These are phyloP conservation scores for Diaporthe australafricana DNA, from an alignment of 2,329 filamentous ascomycete genomes.

Conservation along the genomic window DNA sequence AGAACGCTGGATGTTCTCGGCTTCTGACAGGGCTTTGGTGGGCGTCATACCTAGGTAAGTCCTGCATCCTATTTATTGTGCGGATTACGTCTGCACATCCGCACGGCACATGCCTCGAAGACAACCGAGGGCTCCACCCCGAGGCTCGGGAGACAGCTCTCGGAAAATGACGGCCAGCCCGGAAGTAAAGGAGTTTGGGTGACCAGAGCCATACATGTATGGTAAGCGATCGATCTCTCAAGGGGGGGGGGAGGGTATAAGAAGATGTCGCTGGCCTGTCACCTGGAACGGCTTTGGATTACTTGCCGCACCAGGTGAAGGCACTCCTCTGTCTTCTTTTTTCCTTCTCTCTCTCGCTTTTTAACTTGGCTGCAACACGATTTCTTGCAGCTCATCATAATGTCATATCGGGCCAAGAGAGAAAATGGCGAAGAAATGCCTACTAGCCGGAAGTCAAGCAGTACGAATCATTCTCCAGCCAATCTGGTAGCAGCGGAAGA, in stretches of 20 bases:
- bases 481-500: conserved; percentile 21
- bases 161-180: neutral
- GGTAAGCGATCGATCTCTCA: neutral
- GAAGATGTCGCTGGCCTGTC: neutral
- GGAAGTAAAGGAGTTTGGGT: neutral
- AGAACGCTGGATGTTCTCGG: neutral
- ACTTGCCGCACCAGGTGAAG: neutral
- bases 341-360: neutral
- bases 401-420: neutral
- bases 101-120: neutral
- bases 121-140: conserved; percentile 12
- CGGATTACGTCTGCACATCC: neutral
- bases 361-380: neutral
- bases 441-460: conserved; percentile 7
- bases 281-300: neutral
- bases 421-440: neutral
- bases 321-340: neutral
- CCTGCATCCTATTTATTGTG: neutral
- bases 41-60: neutral
- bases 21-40: neutral
- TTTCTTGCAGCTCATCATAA: neutral
- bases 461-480: neutral
- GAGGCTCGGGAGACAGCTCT: conserved; percentile 13
- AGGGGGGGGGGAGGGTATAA: neutral
- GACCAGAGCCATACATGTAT: neutral